phyloP scores from a whole-genome alignment of 768 basidiomycete species.

The Lactarius hengduanensis region DNA sequence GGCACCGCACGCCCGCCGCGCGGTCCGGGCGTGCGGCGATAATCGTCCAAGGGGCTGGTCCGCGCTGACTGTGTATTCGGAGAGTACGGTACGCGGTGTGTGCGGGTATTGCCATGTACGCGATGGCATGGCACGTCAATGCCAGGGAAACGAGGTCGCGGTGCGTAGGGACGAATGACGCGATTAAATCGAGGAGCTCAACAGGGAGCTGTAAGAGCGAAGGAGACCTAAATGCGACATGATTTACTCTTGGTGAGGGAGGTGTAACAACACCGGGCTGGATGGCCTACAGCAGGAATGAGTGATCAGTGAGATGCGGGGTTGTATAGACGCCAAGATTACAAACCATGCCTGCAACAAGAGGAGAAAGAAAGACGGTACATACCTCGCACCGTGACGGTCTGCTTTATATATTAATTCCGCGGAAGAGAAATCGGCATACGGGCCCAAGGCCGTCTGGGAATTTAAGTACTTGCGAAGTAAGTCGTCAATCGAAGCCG shows the following conservation, averaged over 20 bases:
- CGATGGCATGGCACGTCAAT: constrained; percentile 5
- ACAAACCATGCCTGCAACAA: not conserved
- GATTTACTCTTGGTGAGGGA: not conserved
- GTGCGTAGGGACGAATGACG: constrained; percentile 16
- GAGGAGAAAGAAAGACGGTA: not conserved
- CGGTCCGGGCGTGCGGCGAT: constrained; percentile 13
- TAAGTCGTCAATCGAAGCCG: not conserved
- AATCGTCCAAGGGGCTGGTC: constrained; percentile 7
- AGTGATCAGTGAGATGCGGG: not conserved
- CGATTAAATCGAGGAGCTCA: constrained; percentile 20
- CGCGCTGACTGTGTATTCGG: constrained; percentile 6
- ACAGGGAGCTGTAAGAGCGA: constrained; percentile 6
- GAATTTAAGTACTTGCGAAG: not conserved
- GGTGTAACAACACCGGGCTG: not conserved
- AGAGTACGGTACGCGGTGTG: constrained; percentile 23
- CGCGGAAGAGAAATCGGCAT: not conserved
- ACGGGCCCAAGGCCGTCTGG: not conserved
- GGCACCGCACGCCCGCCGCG: constrained; percentile 10
- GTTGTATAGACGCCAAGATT: not conserved
- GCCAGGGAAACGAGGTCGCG: constrained; percentile 19
- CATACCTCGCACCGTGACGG: not conserved
- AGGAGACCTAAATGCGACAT: not conserved
- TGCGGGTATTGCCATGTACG: constrained; percentile 15
- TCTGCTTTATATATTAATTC: not conserved
- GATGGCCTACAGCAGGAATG: not conserved